Conservation (phyloP, 2,329 filamentous ascomycete species). For the Pseudovirgaria hyperparasitica region DNA sequence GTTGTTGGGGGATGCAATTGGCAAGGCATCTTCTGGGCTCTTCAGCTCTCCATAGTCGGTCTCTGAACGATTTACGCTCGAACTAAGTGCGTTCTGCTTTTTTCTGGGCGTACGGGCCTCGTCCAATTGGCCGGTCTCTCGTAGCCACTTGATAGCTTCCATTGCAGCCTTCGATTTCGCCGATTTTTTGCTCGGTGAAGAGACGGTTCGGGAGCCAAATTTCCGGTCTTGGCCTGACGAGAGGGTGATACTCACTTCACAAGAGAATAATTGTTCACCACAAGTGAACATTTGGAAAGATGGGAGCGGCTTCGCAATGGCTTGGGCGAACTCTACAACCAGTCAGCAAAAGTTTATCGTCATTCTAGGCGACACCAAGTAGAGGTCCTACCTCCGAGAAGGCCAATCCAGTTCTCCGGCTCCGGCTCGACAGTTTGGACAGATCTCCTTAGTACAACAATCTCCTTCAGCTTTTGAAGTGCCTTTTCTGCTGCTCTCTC, state of each 20-base stretch:
- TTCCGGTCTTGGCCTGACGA: slow-evolving; percentile 9
- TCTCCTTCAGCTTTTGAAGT: slow-evolving; percentile 12
- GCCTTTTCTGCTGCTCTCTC: slow-evolving; percentile 25
- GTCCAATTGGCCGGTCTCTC: slow-evolving; percentile 20
- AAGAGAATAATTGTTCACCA: slow-evolving; percentile 19
- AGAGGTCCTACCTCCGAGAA: slow-evolving; percentile 18
- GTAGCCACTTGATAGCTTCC: slow-evolving; percentile 29
- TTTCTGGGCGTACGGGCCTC: no score
- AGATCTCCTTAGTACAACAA: slow-evolving; percentile 13
- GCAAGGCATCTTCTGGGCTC: no score
- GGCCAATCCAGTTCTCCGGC: slow-evolving; percentile 24
- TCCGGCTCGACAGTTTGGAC: slow-evolving; percentile 9
- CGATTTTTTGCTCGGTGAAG: slow-evolving; percentile 27
- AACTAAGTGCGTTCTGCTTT: no score
- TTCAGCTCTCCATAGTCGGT: no score
- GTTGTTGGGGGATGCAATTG: no score
- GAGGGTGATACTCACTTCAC: slow-evolving; percentile 17
- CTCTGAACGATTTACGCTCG: no score
- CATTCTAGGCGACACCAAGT: neutral
- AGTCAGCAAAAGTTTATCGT: slow-evolving; percentile 1
- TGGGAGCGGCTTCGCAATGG: slow-evolving; percentile 14
- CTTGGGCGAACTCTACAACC: slow-evolving; percentile 18
- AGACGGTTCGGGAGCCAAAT: slow-evolving; percentile 23
- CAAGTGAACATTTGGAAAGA: slow-evolving; percentile 24
- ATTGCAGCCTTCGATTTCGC: slow-evolving; percentile 29